These are phyloP conservation scores for Mollisia scopiformis DNA, from an alignment of 2,329 filamentous ascomycete genomes.

Conservation along the genomic window DNA sequence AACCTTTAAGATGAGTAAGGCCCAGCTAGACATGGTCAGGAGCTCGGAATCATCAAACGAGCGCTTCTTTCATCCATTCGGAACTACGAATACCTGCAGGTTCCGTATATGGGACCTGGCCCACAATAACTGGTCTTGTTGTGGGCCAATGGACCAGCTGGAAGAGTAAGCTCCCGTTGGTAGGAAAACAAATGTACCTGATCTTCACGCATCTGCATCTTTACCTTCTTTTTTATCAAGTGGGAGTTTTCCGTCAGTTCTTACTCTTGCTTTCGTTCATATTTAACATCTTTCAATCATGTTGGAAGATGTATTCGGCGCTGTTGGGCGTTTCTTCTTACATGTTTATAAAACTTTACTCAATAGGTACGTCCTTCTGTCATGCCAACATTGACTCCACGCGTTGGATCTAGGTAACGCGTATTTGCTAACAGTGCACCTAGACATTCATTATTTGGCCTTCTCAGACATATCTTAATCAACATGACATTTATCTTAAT, in stretches of 20 bases:
- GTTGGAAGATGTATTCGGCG: slow-evolving; percentile 18
- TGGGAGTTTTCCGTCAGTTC: not conserved
- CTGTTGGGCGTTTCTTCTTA: slow-evolving; percentile 27
- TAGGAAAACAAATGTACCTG: not conserved
- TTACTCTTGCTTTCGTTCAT: not conserved
- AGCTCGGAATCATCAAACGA: not conserved
- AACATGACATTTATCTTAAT: slow-evolving; percentile 34
- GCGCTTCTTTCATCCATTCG: not conserved
- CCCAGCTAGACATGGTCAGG: not conserved
- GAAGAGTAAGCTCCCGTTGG: not conserved
- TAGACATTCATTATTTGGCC: slow-evolving; percentile 33
- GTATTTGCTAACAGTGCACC: slow-evolving; percentile 3
- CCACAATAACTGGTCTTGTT: not conserved
- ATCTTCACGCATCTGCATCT: not conserved
- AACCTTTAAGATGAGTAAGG: not conserved
- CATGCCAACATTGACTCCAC: not conserved
- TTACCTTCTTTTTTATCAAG: not conserved
- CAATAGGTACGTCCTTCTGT: slow-evolving; percentile 25
- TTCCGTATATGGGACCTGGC: not conserved
- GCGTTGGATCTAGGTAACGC: not conserved
- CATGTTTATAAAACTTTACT: slow-evolving; percentile 32
- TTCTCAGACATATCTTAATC: slow-evolving; percentile 32
- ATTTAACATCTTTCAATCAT: not conserved
- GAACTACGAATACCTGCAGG: not conserved
- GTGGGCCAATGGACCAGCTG: not conserved